Evolutionary conservation across 208 protist genomes (phyloP).

Genomic region (Phytomonas serpens): DNA sequence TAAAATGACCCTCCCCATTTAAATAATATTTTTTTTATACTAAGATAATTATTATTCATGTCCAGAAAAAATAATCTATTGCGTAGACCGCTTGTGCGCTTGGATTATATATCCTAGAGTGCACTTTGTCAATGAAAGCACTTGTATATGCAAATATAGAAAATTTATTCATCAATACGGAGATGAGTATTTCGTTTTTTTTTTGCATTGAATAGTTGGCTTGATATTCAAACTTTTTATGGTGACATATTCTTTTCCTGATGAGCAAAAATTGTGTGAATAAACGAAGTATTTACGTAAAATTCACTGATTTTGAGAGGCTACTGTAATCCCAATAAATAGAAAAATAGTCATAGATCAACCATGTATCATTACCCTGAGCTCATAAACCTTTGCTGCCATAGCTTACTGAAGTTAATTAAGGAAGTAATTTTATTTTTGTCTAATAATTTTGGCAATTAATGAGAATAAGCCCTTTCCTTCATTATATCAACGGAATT

Average conservation of each 20-base stretch:
- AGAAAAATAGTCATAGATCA: not conserved
- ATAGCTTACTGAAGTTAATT: constrained; percentile 9
- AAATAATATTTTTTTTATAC: not conserved
- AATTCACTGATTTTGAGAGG: too few species aligned
- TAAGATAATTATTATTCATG: not conserved
- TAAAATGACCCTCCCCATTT: not conserved
- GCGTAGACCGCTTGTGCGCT: not conserved
- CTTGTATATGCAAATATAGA: not conserved
- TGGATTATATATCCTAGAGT: not conserved
- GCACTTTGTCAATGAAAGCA: not conserved
- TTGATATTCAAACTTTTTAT: not conserved
- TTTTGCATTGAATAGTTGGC: not conserved
- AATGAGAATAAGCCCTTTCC: not conserved
- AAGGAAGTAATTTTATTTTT: not conserved
- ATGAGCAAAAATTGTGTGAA: too few species aligned
- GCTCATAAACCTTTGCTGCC: not conserved
- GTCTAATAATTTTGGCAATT: not conserved
- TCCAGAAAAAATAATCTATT: not conserved
- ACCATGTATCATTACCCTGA: not conserved
- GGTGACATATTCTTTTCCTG: too few species aligned
- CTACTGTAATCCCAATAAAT: not conserved
- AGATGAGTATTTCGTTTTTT: not conserved
- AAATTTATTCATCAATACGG: not conserved
- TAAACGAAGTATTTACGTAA: too few species aligned
- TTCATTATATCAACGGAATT: not conserved